phyloP scores from a whole-genome alignment of 108 stramenopile genomes.

The Bacterosira constricta region DNA sequence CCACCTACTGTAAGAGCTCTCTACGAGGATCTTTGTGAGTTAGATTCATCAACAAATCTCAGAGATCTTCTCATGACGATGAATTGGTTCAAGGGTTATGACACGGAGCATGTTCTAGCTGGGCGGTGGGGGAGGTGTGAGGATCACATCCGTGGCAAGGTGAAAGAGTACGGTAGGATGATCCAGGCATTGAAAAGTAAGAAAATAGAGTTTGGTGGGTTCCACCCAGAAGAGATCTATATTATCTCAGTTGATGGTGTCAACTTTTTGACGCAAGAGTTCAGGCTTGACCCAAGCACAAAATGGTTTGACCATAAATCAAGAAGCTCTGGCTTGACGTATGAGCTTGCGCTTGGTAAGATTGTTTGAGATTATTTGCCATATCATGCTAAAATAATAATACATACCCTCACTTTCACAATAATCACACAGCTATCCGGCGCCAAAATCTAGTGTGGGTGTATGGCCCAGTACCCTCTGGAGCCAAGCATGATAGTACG shows the following conservation, averaged over 20 bases:
- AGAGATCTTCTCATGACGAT: neutral
- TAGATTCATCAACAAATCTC: too few species aligned
- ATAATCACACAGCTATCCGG: neutral
- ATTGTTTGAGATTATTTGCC: too few species aligned
- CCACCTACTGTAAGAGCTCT: too few species aligned
- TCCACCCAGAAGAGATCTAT: neutral
- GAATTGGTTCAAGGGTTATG: conserved; percentile 4
- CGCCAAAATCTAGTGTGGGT: conserved; percentile 36
- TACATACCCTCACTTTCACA: neutral
- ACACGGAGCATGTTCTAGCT: conserved; percentile 4
- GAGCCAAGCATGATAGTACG: conserved; percentile 30
- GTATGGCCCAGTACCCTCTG: conserved; percentile 45
- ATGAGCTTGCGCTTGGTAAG: too few species aligned
- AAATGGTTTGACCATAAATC: conserved; percentile 35
- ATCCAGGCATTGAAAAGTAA: neutral
- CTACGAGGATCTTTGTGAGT: too few species aligned
- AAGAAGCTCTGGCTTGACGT: conserved; percentile 18
- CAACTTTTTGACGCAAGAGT: neutral
- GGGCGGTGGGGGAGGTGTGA: conserved; percentile 1
- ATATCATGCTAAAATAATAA: conserved; percentile 6
- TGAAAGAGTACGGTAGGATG: too few species aligned
- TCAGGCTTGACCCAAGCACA: neutral
- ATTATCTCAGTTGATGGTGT: neutral
- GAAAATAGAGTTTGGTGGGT: neutral
- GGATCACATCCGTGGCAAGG: neutral